Conservation (phyloP, 2,329 filamentous ascomycete species). For the Alternaria triticina region DNA sequence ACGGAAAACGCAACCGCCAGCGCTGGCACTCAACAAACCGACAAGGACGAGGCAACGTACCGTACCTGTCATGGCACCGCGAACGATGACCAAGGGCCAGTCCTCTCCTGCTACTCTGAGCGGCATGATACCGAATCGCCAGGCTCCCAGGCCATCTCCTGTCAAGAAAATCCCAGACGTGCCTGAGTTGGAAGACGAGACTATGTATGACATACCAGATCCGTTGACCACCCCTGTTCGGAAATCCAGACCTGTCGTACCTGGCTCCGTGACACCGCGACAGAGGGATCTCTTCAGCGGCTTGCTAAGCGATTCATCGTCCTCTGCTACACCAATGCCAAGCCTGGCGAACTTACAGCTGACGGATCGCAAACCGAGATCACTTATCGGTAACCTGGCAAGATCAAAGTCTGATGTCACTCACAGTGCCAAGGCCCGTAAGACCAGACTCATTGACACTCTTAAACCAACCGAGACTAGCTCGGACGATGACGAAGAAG, state of each 20-base stretch:
- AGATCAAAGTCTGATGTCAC: slow-evolving; percentile 45
- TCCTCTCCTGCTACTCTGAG: slow-evolving; percentile 44
- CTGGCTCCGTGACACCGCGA: slow-evolving; percentile 45
- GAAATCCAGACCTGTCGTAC: slow-evolving; percentile 10
- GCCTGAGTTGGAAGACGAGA: slow-evolving; percentile 34
- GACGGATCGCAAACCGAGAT: slow-evolving; percentile 31
- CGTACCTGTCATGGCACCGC: slow-evolving; percentile 20
- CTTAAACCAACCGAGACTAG: slow-evolving; percentile 34
- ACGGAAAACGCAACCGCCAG: not conserved
- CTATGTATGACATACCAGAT: slow-evolving; percentile 46
- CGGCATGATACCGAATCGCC: slow-evolving; percentile 39
- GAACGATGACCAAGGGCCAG: slow-evolving; percentile 32
- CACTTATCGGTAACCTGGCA: slow-evolving; percentile 27
- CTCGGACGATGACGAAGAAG: slow-evolving; percentile 33
- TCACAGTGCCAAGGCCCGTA: slow-evolving; percentile 29
- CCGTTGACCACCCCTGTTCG: slow-evolving; percentile 28
- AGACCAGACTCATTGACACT: slow-evolving; percentile 40
- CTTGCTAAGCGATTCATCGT: slow-evolving; percentile 37
- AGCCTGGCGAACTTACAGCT: slow-evolving; percentile 40
- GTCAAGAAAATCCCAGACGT: slow-evolving; percentile 18
- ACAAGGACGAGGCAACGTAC: slow-evolving; percentile 35
- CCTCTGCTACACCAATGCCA: slow-evolving; percentile 38
- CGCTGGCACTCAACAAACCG: slow-evolving; percentile 28
- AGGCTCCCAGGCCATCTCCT: slow-evolving; percentile 21
- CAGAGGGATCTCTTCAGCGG: slow-evolving; percentile 45